Evolutionary conservation across 305 asterid genomes (phyloP).

Genomic region (Andrographis paniculata): DNA sequence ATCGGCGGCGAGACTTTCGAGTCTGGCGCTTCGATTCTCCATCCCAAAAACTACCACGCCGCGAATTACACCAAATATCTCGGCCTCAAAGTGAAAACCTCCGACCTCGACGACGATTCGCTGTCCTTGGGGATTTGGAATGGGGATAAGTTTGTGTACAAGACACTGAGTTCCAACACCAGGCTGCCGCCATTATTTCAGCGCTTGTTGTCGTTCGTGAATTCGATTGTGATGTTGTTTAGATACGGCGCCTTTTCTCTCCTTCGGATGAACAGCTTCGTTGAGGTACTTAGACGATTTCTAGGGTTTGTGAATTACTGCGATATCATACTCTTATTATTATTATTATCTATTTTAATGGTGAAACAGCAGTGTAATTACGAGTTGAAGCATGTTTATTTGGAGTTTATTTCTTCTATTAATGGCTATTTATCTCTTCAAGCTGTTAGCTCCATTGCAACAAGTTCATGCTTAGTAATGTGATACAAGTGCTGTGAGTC

Average conservation of each 20-base stretch:
- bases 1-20: constrained; percentile 73
- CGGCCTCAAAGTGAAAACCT: constrained; percentile 32
- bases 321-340: no score
- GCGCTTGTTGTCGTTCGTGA: constrained; percentile 40
- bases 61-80: constrained; percentile 44
- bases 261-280: constrained; percentile 53
- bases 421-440: constrained; percentile 9
- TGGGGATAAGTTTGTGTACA: constrained; percentile 57
- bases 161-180: constrained; percentile 43
- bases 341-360: no score
- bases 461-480: neutral
- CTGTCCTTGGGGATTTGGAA: constrained; percentile 77
- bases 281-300: constrained; percentile 40
- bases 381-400: neutral
- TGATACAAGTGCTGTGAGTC: no score
- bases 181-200: constrained; percentile 36
- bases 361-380: no score
- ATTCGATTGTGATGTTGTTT: constrained; percentile 40
- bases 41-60: constrained; percentile 84
- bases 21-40: constrained; percentile 90
- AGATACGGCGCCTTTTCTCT: constrained; percentile 70
- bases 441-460: constrained; percentile 1
- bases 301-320: no score
- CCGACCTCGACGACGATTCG: constrained; percentile 34
- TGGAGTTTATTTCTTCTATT: constrained; percentile 1